Evolutionary conservation across 75 land plant genomes (phyloP).

Genomic region (Isoetes taiwanensis): DNA sequence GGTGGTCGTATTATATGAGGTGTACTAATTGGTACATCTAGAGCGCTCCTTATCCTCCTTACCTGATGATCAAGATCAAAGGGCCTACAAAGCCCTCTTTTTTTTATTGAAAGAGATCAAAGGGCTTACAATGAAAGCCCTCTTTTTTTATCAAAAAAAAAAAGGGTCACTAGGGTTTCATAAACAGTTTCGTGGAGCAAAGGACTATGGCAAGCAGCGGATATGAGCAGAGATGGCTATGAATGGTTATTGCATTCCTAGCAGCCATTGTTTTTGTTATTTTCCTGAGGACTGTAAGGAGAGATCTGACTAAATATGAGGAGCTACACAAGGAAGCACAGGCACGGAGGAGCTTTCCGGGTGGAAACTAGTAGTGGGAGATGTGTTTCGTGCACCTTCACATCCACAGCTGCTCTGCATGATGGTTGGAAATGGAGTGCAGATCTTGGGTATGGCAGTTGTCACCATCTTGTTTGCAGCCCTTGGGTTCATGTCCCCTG

Average conservation of each 20-base stretch:
- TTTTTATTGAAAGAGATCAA: too few relatives aligned
- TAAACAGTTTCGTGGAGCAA: too few relatives aligned
- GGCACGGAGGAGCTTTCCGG: conserved; percentile 4
- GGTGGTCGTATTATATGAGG: too few relatives aligned
- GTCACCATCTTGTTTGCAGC: conserved; percentile 8
- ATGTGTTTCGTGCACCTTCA: not conserved
- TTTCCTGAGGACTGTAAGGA: conserved; percentile 1
- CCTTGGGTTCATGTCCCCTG: conserved; percentile 4
- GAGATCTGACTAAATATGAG: conserved; percentile 1
- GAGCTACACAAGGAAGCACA: conserved; percentile 9
- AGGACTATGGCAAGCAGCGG: too few relatives aligned
- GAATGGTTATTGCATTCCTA: conserved; percentile 7
- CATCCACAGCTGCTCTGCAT: conserved; percentile 4
- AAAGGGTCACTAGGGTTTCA: too few relatives aligned
- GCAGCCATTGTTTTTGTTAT: conserved; percentile 1
- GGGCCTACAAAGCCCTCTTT: too few relatives aligned
- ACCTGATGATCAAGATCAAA: too few relatives aligned
- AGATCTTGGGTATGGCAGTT: conserved; percentile 1
- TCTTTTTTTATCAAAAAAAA: too few relatives aligned
- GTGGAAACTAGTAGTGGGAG: conserved; percentile 1
- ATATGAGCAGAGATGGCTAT: too few relatives aligned
- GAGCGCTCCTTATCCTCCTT: too few relatives aligned
- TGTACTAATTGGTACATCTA: too few relatives aligned
- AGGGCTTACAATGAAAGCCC: too few relatives aligned
- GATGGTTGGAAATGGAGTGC: conserved; percentile 1